phyloP scores from a whole-genome alignment of 805 yeast species.

The Saccharomyces jurei region DNA sequence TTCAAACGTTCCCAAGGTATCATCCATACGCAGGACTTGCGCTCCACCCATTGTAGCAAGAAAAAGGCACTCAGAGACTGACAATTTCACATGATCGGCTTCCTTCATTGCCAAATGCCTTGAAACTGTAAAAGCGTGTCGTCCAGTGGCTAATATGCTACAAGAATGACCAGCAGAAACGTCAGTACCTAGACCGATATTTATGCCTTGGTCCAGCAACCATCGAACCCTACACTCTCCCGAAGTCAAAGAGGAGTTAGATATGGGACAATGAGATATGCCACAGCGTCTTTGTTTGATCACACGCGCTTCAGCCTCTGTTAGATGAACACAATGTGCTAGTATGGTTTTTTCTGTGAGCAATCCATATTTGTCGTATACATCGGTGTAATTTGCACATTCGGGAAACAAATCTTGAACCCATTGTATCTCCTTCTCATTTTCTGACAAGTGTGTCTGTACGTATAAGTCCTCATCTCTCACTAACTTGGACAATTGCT shows the following conservation, averaged over 20 bases:
- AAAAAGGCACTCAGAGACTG: conserved; percentile 64
- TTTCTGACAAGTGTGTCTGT: conserved; percentile 91
- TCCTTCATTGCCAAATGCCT: conserved; percentile 56
- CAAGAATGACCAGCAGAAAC: conserved; percentile 71
- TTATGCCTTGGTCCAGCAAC: conserved; percentile 54
- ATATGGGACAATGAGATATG: conserved; percentile 87
- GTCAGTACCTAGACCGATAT: conserved; percentile 77
- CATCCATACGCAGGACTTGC: conserved; percentile 50
- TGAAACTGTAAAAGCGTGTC: conserved; percentile 65
- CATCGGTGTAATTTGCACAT: conserved; percentile 59
- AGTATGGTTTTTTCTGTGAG: conserved; percentile 61
- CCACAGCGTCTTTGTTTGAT: conserved; percentile 54
- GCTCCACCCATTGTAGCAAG: conserved; percentile 92
- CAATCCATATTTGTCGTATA: conserved; percentile 58
- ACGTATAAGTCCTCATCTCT: conserved; percentile 46
- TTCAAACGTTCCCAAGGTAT: conserved; percentile 59
- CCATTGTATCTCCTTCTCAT: conserved; percentile 63
- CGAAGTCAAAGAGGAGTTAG: conserved; percentile 78
- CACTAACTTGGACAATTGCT: conserved; percentile 55
- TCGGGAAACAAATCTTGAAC: conserved; percentile 69
- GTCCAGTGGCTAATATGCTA: conserved; percentile 54
- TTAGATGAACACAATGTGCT: conserved; percentile 82
- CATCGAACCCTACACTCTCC: conserved; percentile 82
- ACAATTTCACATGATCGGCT: conserved; percentile 39
- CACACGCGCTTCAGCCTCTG: conserved; percentile 53